A percentile compares a stretch with the other conserved stretches of the same genome.
Evolutionary conservation across 768 basidiomycete species (phyloP).

Genomic region (Crucibulum laeve): DNA sequence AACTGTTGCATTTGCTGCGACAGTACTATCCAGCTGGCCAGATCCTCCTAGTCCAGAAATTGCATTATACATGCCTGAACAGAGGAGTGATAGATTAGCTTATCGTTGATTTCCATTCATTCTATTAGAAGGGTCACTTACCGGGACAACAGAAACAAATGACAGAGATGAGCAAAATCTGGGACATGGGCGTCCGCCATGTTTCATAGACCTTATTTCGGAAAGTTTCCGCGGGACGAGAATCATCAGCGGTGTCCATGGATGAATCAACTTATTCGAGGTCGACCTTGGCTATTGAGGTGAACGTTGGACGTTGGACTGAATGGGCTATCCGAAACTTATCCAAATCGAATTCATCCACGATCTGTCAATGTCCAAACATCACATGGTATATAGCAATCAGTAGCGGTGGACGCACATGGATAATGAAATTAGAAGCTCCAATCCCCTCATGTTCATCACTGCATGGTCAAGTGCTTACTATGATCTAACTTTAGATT

Average conservation of each 20-base stretch:
- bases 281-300: background rate
- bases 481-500: too few relatives aligned
- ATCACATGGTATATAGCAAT: too few relatives aligned
- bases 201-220: constrained; percentile 6
- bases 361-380: too few relatives aligned
- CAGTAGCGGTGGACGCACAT: too few relatives aligned
- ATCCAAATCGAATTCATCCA: too few relatives aligned
- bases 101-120: background rate
- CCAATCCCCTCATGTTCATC: too few relatives aligned
- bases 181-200: constrained; percentile 19
- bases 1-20: constrained; percentile 23
- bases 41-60: constrained; percentile 23
- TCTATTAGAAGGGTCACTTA: constrained; percentile 3
- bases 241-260: background rate
- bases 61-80: constrained; percentile 26
- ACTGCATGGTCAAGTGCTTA: too few relatives aligned
- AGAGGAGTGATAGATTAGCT: too few relatives aligned
- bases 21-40: constrained; percentile 22
- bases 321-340: too few relatives aligned
- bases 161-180: constrained; percentile 21
- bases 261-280: background rate
- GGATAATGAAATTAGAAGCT: too few relatives aligned
- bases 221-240: background rate
- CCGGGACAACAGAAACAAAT: constrained; percentile 25
- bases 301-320: too few relatives aligned